phyloP scores from a whole-genome alignment of 202 grass and related monocot genomes.

The Carex arenaria region DNA sequence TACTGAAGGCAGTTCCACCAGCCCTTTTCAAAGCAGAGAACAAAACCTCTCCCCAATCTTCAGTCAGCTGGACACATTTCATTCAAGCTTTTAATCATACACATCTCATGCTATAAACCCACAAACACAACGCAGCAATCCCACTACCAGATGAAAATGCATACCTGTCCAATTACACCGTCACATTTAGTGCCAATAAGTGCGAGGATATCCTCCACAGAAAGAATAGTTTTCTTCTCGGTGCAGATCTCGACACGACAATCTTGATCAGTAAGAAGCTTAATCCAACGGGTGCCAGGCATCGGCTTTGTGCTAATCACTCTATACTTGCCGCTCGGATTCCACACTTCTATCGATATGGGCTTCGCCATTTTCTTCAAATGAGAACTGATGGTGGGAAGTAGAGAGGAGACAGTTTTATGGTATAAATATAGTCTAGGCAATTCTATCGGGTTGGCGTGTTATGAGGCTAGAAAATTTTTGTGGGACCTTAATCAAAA shows the following conservation, averaged over 20 bases:
- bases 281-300: slow-evolving; percentile 89
- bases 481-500: slow-evolving; percentile 8
- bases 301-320: slow-evolving; percentile 94
- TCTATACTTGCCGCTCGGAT: slow-evolving; percentile 73
- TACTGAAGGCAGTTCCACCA: slow-evolving; percentile 78
- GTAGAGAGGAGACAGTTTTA: background rate
- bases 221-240: slow-evolving; percentile 71
- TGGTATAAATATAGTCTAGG: background rate
- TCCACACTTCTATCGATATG: slow-evolving; percentile 85
- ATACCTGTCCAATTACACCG: slow-evolving; percentile 76
- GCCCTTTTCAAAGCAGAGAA: slow-evolving; percentile 83
- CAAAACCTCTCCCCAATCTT: slow-evolving; percentile 84
- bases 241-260: slow-evolving; percentile 96
- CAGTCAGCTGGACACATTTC: slow-evolving; percentile 55
- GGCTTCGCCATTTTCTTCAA: slow-evolving; percentile 55
- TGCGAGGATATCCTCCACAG: slow-evolving; percentile 70
- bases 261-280: slow-evolving; percentile 78
- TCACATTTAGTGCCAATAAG: slow-evolving; percentile 74
- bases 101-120: background rate
- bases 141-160: background rate
- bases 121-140: background rate
- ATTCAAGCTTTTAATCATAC: slow-evolving; percentile 22
- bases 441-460: slow-evolving; percentile 4
- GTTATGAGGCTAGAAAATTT: slow-evolving; percentile 11
- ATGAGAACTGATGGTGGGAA: background rate